Evolutionary conservation across 2,329 filamentous ascomycete genomes (phyloP).

Genomic region (Diplodia corticola): DNA sequence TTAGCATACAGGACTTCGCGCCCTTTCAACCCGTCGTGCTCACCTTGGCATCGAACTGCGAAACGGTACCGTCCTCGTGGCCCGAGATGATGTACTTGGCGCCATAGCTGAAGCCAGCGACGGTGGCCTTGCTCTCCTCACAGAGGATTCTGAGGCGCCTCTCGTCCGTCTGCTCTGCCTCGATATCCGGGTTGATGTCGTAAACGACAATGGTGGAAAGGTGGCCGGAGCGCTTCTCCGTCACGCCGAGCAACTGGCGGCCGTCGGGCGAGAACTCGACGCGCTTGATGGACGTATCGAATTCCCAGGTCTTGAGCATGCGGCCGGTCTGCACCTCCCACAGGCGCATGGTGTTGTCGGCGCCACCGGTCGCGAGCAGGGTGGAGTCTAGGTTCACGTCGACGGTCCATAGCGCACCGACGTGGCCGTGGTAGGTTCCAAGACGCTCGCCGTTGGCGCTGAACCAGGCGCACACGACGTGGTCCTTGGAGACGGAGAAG

Average conservation of each 20-base stretch:
- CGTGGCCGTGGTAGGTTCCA: conserved; percentile 94
- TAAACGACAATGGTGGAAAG: conserved; percentile 91
- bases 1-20: background rate
- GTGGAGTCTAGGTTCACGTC: conserved; percentile 91
- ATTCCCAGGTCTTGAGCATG: conserved; percentile 96
- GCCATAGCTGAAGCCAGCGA: conserved; percentile 94
- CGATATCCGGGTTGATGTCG: conserved; percentile 80
- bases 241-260: conserved; percentile 85
- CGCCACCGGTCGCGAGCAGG: conserved; percentile 90
- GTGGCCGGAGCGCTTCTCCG: conserved; percentile 97
- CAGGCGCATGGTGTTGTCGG: conserved; percentile 96
- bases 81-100: conserved; percentile 96
- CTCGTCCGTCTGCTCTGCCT: conserved; percentile 83
- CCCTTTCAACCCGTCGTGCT: background rate
- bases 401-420: conserved; percentile 98
- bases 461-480: conserved; percentile 95
- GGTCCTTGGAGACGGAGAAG: conserved; percentile 95
- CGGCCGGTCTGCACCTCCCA: conserved; percentile 95
- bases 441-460: conserved; percentile 97
- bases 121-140: conserved; percentile 89
- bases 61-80: conserved; percentile 93
- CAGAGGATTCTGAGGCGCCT: conserved; percentile 84
- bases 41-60: conserved; percentile 87
- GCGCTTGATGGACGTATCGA: conserved; percentile 93
- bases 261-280: conserved; percentile 98